Conservation (phyloP, 2,329 filamentous ascomycete species). For the Fusarium denticulatum region DNA sequence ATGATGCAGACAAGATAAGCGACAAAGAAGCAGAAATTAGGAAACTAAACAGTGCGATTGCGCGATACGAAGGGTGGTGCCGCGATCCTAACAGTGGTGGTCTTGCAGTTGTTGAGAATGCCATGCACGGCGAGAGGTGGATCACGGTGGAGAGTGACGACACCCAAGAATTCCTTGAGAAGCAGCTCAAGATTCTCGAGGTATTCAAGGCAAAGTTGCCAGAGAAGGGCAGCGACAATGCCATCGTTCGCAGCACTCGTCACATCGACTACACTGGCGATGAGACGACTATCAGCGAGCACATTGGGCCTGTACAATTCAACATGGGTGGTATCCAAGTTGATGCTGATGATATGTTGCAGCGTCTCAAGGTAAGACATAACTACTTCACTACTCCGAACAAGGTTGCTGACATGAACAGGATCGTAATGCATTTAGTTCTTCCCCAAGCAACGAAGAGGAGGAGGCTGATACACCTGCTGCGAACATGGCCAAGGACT, state of each 20-base stretch:
- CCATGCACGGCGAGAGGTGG: conserved; percentile 50
- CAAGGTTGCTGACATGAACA: conserved; percentile 45
- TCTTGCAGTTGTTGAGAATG: conserved; percentile 52
- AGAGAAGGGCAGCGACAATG: conserved; percentile 52
- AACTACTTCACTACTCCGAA: background rate
- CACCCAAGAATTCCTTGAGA: conserved; percentile 79
- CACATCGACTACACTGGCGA: conserved; percentile 51
- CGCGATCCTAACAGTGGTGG: conserved; percentile 76
- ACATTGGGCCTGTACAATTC: conserved; percentile 95
- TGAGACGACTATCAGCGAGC: conserved; percentile 70
- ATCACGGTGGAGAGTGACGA: conserved; percentile 60
- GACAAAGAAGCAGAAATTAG: conserved; percentile 37
- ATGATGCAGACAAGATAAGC: conserved; percentile 36
- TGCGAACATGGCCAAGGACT: conserved; percentile 56
- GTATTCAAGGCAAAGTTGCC: conserved; percentile 64
- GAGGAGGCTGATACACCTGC: conserved; percentile 51
- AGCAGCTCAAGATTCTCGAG: conserved; percentile 81
- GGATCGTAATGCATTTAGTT: conserved; percentile 66
- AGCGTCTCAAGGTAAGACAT: conserved; percentile 77
- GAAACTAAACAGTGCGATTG: conserved; percentile 69
- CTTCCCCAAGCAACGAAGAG: conserved; percentile 56
- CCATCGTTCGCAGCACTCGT: conserved; percentile 35
- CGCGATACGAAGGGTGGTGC: conserved; percentile 82
- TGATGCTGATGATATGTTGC: conserved; percentile 92
- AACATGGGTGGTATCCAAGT: conserved; percentile 98